Evolutionary conservation across 176 grass and related monocot genomes (phyloP).

Genomic region (Themeda triandra): DNA sequence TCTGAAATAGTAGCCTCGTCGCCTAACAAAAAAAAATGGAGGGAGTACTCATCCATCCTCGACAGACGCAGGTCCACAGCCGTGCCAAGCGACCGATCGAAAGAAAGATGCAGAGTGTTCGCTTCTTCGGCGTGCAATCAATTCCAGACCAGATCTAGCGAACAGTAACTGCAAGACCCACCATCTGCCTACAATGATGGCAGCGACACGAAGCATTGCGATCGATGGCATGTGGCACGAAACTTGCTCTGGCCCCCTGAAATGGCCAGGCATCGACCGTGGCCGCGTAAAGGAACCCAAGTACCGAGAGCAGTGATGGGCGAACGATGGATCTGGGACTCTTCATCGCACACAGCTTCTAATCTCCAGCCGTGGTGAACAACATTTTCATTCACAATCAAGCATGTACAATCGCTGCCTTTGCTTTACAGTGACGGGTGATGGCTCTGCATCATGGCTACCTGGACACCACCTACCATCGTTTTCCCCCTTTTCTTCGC

Average conservation of each 20-base stretch:
- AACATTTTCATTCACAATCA: not conserved
- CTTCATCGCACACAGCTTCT: not conserved
- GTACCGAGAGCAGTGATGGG: not conserved
- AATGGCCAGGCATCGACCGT: not conserved
- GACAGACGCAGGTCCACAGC: not conserved
- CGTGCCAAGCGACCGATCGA: not conserved
- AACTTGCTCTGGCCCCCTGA: not conserved
- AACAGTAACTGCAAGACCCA: not conserved
- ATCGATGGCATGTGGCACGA: not conserved
- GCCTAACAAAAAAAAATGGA: no score
- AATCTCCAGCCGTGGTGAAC: not conserved
- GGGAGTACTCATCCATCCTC: not conserved
- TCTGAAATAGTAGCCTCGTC: no score
- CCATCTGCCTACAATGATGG: not conserved
- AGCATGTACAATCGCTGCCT: no score
- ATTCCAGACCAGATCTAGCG: slow-evolving; percentile 17
- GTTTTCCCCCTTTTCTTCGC: not conserved
- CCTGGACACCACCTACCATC: not conserved
- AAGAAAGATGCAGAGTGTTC: not conserved
- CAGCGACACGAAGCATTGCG: not conserved
- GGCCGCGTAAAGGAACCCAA: not conserved
- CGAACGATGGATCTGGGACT: not conserved
- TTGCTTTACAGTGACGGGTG: not conserved
- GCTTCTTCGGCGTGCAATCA: not conserved
- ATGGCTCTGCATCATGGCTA: not conserved